A percentile compares a stretch with the other conserved stretches of the same genome.
Evolutionary conservation across 2,329 filamentous ascomycete species (phyloP).

Genomic region (Westerdykella sp.): DNA sequence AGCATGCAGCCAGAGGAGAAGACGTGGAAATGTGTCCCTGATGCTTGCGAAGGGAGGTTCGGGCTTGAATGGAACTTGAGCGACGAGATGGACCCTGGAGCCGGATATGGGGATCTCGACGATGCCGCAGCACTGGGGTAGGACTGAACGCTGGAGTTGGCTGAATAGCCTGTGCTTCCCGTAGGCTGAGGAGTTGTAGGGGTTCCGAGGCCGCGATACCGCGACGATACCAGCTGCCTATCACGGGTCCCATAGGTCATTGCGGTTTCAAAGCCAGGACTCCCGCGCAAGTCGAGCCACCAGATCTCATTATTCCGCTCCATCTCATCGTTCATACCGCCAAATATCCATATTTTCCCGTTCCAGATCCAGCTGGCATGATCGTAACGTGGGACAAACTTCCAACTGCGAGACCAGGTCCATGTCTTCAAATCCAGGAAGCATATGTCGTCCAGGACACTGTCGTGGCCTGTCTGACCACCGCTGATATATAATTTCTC

Average conservation of each 20-base stretch:
- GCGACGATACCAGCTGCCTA: conserved; percentile 27
- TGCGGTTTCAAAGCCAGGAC: conserved; percentile 71
- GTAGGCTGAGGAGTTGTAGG: conserved; percentile 30
- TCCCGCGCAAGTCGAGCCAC: conserved; percentile 94
- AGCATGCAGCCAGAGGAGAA: conserved; percentile 89
- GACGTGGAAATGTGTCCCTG: conserved; percentile 90
- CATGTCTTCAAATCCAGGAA: conserved; percentile 96
- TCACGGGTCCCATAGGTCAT: conserved; percentile 54
- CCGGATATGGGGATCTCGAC: conserved; percentile 48
- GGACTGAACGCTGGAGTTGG: conserved; percentile 60
- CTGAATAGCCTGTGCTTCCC: conserved; percentile 57
- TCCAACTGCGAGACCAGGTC: conserved; percentile 95
- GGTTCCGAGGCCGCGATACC: conserved; percentile 24
- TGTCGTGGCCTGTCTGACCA: conserved; percentile 90
- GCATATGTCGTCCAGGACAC: conserved; percentile 91
- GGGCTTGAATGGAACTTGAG: conserved; percentile 84
- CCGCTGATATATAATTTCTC: conserved; percentile 95
- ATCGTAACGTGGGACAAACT: conserved; percentile 89
- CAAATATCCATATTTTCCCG: conserved; percentile 92
- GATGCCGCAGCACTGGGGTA: conserved; percentile 40
- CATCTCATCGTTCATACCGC: conserved; percentile 91
- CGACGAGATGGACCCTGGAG: conserved; percentile 82
- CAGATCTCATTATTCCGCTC: conserved; percentile 93
- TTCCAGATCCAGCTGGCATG: conserved; percentile 92
- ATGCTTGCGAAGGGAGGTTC: conserved; percentile 79